Evolutionary conservation across 1,284 basidiomycete genomes (phyloP), one percentile per base, ranked within the genome.

Genomic region (Hortiboletus rubellus): DNA sequence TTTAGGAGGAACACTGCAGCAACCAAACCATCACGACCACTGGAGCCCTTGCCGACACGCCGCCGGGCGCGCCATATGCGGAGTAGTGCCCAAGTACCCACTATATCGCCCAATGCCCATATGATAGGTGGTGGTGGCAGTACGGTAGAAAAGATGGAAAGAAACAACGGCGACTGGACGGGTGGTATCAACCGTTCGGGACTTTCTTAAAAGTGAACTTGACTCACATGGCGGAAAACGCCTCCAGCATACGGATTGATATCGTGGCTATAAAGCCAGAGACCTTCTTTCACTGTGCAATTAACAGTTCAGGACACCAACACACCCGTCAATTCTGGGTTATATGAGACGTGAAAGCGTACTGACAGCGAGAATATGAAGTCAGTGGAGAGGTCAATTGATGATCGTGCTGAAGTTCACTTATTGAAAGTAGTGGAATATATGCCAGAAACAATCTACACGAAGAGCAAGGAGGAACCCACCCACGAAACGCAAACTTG

Each of bases 201-300:
- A 22, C 22, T 22, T 22, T 33, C 48, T 43, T 42, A 10, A 40
- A 50, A 50, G 51, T 43, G 4, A 49, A 54, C 30, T 17, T 24
- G 7, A n/a, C 9, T 68, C 84, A 95, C 93, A 73, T 95, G 93
- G 68, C 89, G 82, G 68, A 95, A 93, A 12, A 86, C 76, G 2
- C 92, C 91, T 46, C 92, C 92, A 55, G 86, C 82, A 67, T 97
- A 97, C 30, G 94, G 94, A 68, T 96, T 85, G 33, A 91, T 76
- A 6, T 83, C 85, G 72, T 88, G 78, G 37, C 79, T 74, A 62
- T 86, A 86, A 14, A 96, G 80, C 72, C 87, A 93, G 10, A 94
- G 79, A 3, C 94, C 94, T 73, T 97, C 95, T 66, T 86, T 84
- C 57, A 97, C 94, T 96, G 61, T 43, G 52, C 7, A 30, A 46